Evolutionary conservation across 2,329 filamentous ascomycete genomes (phyloP).

Genomic region (Colletotrichum liriopes): DNA sequence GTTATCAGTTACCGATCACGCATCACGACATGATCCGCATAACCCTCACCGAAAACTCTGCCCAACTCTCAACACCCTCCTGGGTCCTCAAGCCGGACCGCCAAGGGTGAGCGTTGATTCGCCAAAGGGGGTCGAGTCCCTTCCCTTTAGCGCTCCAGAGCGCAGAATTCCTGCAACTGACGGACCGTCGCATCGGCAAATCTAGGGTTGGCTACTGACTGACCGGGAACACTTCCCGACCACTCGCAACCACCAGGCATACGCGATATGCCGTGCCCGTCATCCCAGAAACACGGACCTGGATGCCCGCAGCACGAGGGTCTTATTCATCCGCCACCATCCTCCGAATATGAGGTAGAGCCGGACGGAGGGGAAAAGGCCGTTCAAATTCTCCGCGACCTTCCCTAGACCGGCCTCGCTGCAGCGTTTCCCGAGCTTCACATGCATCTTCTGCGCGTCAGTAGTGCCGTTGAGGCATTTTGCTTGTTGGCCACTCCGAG

Average conservation of each 20-base stretch:
- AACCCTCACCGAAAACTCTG: not conserved
- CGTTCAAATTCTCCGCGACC: not conserved
- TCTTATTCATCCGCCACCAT: not conserved
- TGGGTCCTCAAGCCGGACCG: not conserved
- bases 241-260: not conserved
- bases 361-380: not conserved
- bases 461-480: constrained; percentile 3
- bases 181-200: not conserved
- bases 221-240: not conserved
- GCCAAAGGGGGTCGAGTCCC: not conserved
- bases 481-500: not conserved
- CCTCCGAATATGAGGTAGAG: not conserved
- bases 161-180: too few relatives aligned
- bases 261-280: not conserved
- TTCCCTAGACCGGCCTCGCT: not conserved
- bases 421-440: not conserved
- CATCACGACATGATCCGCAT: not conserved
- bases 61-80: not conserved
- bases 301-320: not conserved
- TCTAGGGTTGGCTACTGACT: not conserved
- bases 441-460: not conserved
- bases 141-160: not conserved
- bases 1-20: not conserved
- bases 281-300: not conserved
- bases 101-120: not conserved